These are phyloP conservation scores for Huiozyma sinensis DNA, from an alignment of 805 yeast species.

Conservation along the genomic window DNA sequence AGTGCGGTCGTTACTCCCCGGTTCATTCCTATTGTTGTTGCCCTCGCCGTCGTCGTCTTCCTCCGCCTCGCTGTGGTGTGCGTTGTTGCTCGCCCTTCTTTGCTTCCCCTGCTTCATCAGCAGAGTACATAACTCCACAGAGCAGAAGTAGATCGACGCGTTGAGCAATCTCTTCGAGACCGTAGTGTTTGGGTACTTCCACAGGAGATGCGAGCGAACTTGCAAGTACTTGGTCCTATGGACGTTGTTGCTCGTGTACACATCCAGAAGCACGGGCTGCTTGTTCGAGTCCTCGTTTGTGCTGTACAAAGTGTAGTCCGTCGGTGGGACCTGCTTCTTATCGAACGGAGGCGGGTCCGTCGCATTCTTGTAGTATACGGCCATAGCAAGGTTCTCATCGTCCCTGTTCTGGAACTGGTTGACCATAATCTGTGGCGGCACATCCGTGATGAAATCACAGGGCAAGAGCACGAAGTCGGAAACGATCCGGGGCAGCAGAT, in stretches of 20 bases:
- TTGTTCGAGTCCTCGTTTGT: slow-evolving; percentile 32
- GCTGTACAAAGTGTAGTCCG: slow-evolving; percentile 56
- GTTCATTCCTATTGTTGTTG: neutral
- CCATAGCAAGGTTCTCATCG: slow-evolving; percentile 58
- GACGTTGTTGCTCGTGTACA: slow-evolving; percentile 57
- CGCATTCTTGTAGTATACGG: slow-evolving; percentile 64
- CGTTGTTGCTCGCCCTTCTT: slow-evolving; percentile 6
- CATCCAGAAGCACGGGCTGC: slow-evolving; percentile 47
- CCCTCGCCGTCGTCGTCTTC: slow-evolving; percentile 7
- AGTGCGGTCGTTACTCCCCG: neutral
- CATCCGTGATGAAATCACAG: slow-evolving; percentile 86
- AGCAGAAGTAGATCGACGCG: slow-evolving; percentile 60
- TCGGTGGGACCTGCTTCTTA: slow-evolving; percentile 30
- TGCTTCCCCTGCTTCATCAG: slow-evolving; percentile 23
- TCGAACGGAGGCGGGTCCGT: slow-evolving; percentile 75
- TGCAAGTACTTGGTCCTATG: slow-evolving; percentile 62
- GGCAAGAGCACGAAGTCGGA: slow-evolving; percentile 74
- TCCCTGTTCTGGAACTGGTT: slow-evolving; percentile 72
- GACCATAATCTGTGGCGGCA: slow-evolving; percentile 80
- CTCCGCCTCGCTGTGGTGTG: neutral
- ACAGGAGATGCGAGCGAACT: slow-evolving; percentile 75
- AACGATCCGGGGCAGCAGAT: slow-evolving; percentile 33
- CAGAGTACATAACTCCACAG: slow-evolving; percentile 41
- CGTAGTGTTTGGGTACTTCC: slow-evolving; percentile 74
- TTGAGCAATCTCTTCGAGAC: slow-evolving; percentile 70